phyloP scores from a whole-genome alignment of 75 land plant species.

The Gnetum montanum region DNA sequence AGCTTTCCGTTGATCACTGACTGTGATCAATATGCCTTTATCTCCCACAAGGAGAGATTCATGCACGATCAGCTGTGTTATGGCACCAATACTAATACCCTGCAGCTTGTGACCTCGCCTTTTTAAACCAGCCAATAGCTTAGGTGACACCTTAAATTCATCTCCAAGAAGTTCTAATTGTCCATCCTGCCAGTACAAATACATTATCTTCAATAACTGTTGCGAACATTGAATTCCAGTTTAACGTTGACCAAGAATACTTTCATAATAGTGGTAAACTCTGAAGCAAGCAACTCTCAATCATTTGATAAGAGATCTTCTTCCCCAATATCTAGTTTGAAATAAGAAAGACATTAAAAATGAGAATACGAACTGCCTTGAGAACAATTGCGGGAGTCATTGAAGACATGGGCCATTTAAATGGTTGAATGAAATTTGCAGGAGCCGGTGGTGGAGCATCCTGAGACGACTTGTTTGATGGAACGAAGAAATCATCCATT shows the following conservation, averaged over 20 bases:
- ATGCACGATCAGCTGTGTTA: slow-evolving; percentile 73
- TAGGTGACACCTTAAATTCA: slow-evolving; percentile 40
- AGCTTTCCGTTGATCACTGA: slow-evolving; percentile 57
- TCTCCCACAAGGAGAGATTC: slow-evolving; percentile 17
- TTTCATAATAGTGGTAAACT: too few relatives aligned
- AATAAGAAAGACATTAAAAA: neutral
- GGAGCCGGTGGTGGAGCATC: slow-evolving; percentile 42
- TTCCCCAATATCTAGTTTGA: too few relatives aligned
- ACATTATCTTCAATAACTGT: too few relatives aligned
- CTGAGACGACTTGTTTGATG: slow-evolving; percentile 15
- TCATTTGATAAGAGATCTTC: too few relatives aligned
- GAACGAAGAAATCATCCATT: slow-evolving; percentile 89
- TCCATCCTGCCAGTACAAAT: slow-evolving; percentile 62
- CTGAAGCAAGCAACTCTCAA: too few relatives aligned
- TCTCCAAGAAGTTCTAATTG: slow-evolving; percentile 47
- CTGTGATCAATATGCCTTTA: slow-evolving; percentile 26
- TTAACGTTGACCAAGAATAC: too few relatives aligned
- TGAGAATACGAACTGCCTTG: slow-evolving; percentile 28
- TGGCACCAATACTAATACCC: slow-evolving; percentile 26
- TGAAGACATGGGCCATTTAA: slow-evolving; percentile 79
- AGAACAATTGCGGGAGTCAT: slow-evolving; percentile 74
- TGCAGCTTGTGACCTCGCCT: slow-evolving; percentile 53
- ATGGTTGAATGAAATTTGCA: slow-evolving; percentile 57
- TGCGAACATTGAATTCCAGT: too few relatives aligned
- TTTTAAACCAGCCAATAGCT: slow-evolving; percentile 18